Evolutionary conservation across 2,329 filamentous ascomycete genomes (phyloP).

Genomic region (Zymoseptoria crescenta): DNA sequence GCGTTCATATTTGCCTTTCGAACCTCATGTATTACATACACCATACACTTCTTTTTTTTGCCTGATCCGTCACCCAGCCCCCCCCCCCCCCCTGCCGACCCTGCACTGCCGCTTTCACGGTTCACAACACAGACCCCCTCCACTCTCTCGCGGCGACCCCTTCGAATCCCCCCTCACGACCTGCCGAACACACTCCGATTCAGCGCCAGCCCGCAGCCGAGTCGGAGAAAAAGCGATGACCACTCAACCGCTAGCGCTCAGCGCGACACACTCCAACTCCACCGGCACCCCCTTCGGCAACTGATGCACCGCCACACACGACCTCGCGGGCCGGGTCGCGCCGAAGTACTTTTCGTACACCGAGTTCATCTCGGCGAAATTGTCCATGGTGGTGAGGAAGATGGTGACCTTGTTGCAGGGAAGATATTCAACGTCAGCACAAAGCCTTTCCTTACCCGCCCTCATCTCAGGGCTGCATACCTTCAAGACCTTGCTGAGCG

Average conservation of each 20-base stretch:
- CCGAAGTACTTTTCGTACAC: slow-evolving; percentile 74
- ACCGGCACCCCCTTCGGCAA: slow-evolving; percentile 79
- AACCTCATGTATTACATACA: too few species aligned
- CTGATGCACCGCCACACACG: slow-evolving; percentile 83
- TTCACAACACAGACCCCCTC: background rate
- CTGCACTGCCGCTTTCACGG: too few species aligned
- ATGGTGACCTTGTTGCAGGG: slow-evolving; percentile 56
- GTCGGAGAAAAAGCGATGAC: background rate
- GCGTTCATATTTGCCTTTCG: too few species aligned
- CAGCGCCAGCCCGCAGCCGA: background rate
- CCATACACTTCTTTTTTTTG: too few species aligned
- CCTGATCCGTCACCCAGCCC: too few species aligned
- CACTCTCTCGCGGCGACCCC: too few species aligned
- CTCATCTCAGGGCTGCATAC: slow-evolving; percentile 42
- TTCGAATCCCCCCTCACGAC: too few species aligned
- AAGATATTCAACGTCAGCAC: slow-evolving; percentile 8
- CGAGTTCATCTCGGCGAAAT: slow-evolving; percentile 75
- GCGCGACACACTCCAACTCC: slow-evolving; percentile 83
- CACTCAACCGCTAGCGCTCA: slow-evolving; percentile 22
- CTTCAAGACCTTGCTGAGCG: slow-evolving; percentile 76
- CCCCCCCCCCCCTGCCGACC: too few species aligned
- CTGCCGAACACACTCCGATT: too few species aligned
- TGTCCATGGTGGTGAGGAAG: slow-evolving; percentile 84
- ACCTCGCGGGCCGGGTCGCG: slow-evolving; percentile 72
- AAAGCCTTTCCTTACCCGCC: background rate